Conservation (phyloP, 768 basidiomycete species). For the Polyporus arcularius region DNA sequence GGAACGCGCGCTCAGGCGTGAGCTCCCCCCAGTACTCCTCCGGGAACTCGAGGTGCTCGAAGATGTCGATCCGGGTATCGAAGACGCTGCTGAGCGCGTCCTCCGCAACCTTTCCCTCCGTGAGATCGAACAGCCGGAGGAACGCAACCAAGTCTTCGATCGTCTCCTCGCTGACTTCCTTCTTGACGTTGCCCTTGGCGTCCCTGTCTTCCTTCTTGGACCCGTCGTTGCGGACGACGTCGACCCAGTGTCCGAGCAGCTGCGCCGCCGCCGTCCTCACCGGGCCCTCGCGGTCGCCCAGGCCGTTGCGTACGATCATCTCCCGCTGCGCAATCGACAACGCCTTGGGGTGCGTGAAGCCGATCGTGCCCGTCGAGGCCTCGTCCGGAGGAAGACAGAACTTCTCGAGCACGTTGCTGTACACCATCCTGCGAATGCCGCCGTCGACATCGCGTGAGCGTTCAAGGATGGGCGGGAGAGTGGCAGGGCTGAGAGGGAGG, state of each 20-base stretch:
- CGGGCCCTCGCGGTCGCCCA: conserved; percentile 79
- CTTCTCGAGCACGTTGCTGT: conserved; percentile 55
- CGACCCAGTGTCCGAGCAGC: conserved; percentile 77
- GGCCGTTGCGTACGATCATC: conserved; percentile 74
- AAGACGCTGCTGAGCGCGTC: conserved; percentile 79
- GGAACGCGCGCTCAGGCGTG: conserved; percentile 75
- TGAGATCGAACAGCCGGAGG: conserved; percentile 60
- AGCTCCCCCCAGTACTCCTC: conserved; percentile 72
- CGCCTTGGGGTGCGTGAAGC: conserved; percentile 61
- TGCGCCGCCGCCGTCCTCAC: conserved; percentile 74
- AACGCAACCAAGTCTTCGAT: conserved; percentile 44
- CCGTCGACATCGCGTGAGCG: conserved; percentile 82
- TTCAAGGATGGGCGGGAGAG: conserved; percentile 66
- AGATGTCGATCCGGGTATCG: conserved; percentile 59
- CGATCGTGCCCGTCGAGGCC: conserved; percentile 38
- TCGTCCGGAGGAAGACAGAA: conserved; percentile 35
- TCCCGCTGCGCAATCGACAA: conserved; percentile 76
- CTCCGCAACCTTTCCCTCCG: conserved; percentile 61
- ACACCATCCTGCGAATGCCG: conserved; percentile 73
- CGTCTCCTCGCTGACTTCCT: conserved; percentile 31
- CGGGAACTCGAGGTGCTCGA: conserved; percentile 67
- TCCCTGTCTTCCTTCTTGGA: conserved; percentile 39
- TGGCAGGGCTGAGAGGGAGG: conserved; percentile 55
- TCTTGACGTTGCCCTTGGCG: conserved; percentile 34
- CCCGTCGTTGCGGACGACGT: conserved; percentile 42